These are phyloP conservation scores for Clonostachys solani DNA, from an alignment of 2,329 filamentous ascomycete genomes.

Conservation along the genomic window DNA sequence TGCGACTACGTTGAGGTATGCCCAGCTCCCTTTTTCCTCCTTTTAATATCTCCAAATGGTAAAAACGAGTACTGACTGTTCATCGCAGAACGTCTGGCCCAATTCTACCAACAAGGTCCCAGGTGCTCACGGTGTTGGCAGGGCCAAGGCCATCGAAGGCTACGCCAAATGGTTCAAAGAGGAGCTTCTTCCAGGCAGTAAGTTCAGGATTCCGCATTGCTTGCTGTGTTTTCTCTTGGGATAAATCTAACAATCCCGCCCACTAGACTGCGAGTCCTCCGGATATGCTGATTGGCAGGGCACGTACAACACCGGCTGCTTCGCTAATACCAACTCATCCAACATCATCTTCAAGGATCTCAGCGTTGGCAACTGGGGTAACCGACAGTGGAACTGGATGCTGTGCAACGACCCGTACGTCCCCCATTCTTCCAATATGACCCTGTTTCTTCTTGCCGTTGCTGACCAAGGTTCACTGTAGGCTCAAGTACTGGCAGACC, in stretches of 20 bases:
- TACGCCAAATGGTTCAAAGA: slow-evolving; percentile 49
- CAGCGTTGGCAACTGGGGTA: slow-evolving; percentile 34
- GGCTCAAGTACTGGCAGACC: slow-evolving; percentile 18
- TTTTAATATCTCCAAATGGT: neutral
- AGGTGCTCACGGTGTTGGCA: slow-evolving; percentile 38
- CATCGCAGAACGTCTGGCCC: slow-evolving; percentile 9
- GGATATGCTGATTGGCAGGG: slow-evolving; percentile 39
- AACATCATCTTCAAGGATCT: slow-evolving; percentile 46
- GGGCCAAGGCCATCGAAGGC: slow-evolving; percentile 44
- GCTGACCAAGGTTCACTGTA: slow-evolving; percentile 1
- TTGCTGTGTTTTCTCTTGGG: neutral
- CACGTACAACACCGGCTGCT: slow-evolving; percentile 39
- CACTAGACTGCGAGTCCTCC: slow-evolving; percentile 36
- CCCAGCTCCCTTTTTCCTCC: neutral
- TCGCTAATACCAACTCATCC: slow-evolving; percentile 44
- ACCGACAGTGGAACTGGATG: slow-evolving; percentile 57
- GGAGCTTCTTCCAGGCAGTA: slow-evolving; percentile 39
- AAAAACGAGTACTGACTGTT: neutral
- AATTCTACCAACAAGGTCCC: slow-evolving; percentile 6
- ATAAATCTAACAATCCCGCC: neutral
- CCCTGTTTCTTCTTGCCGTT: slow-evolving; percentile 17
- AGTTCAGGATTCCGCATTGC: slow-evolving; percentile 13
- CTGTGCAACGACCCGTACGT: slow-evolving; percentile 56
- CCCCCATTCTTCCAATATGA: slow-evolving; percentile 11
- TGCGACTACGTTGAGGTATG: slow-evolving; percentile 22